Conservation (phyloP, 2,329 filamentous ascomycete genomes). For the Ophiostoma sp. region DNA sequence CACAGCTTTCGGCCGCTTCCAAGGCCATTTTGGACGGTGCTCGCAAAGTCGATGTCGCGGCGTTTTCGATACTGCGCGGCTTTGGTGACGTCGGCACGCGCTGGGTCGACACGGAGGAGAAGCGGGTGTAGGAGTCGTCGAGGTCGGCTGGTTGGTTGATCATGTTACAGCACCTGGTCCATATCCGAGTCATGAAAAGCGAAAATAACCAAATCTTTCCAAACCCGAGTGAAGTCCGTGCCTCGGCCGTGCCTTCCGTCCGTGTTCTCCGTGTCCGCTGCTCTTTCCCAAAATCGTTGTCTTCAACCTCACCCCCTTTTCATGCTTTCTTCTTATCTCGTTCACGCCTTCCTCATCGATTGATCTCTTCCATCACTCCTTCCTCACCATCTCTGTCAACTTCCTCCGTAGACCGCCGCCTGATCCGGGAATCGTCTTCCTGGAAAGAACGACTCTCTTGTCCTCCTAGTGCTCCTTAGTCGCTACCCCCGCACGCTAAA, state of each 20-base stretch:
- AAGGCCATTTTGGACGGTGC: conserved; percentile 7
- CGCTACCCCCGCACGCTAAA: conserved; percentile 19
- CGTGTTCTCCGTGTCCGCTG: not conserved
- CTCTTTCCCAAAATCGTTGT: not conserved
- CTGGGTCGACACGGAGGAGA: conserved; percentile 22
- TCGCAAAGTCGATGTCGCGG: conserved; percentile 17
- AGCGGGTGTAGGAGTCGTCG: not conserved
- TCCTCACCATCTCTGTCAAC: not conserved
- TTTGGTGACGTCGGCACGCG: conserved; percentile 18
- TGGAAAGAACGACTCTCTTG: not conserved
- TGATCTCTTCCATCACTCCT: not conserved
- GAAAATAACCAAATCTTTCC: not conserved
- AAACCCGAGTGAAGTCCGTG: not conserved
- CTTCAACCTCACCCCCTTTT: not conserved
- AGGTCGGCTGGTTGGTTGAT: not conserved
- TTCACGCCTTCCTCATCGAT: not conserved
- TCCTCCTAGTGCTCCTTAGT: not conserved
- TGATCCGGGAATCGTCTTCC: conserved; percentile 21
- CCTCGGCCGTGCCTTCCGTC: conserved; percentile 11
- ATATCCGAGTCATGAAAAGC: not conserved
- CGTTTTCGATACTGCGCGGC: conserved; percentile 14
- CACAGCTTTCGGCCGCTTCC: not conserved
- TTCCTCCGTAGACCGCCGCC: not conserved
- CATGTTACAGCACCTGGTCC: not conserved
- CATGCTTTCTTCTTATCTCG: not conserved